Percentiles rank a stretch among this genome's conserved stretches.
phyloP scores from a whole-genome alignment of 169 alveolate genomes.

The Perkinsus olseni region DNA sequence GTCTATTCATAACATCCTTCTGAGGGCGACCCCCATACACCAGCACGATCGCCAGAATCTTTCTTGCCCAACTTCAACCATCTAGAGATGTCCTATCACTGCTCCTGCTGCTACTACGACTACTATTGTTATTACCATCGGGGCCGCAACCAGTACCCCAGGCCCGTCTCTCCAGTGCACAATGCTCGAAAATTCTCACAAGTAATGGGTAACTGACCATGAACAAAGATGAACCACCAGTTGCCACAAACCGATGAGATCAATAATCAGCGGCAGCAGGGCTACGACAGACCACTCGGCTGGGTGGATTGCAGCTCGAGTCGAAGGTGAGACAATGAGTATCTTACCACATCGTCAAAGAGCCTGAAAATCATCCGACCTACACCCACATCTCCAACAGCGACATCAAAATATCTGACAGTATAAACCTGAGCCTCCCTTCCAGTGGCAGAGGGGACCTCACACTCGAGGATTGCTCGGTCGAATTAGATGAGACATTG shows the following conservation, averaged over 20 bases:
- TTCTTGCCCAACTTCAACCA: too few species aligned
- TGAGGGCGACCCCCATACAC: too few species aligned
- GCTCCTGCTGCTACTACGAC: too few species aligned
- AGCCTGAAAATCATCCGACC: slow-evolving; percentile 63
- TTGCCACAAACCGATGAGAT: neutral
- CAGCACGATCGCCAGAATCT: too few species aligned
- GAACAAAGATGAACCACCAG: too few species aligned
- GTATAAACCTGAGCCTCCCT: neutral
- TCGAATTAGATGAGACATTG: neutral
- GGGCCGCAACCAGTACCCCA: slow-evolving; percentile 61
- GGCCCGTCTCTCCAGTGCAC: slow-evolving; percentile 73
- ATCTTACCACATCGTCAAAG: neutral
- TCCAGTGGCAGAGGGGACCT: neutral
- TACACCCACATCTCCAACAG: slow-evolving; percentile 59
- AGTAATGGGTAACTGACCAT: slow-evolving; percentile 62
- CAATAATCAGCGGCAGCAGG: neutral
- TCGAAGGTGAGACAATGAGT: too few species aligned
- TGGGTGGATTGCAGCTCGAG: too few species aligned
- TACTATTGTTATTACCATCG: slow-evolving; percentile 37
- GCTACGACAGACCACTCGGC: too few species aligned
- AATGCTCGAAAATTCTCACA: slow-evolving; percentile 73
- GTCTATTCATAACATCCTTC: too few species aligned
- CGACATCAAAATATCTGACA: slow-evolving; percentile 40
- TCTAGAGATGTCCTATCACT: too few species aligned
- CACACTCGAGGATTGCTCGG: neutral